Base-by-base conservation (phyloP, 1,284 basidiomycete genomes). In the Acaromyces ingoldii region DNA sequence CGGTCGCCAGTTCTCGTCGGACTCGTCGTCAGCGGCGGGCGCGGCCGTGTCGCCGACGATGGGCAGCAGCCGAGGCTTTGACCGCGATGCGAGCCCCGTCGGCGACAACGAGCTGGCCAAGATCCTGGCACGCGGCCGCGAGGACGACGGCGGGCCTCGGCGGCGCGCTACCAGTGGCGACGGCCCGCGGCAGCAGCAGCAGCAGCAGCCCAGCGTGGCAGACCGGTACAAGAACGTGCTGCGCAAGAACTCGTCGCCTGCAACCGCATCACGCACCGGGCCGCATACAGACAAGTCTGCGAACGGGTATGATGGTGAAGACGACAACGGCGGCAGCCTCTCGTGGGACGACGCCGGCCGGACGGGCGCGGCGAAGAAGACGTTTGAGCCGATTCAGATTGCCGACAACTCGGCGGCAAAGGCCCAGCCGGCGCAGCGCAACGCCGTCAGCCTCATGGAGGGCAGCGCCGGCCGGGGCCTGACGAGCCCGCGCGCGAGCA, bases 61-160 rank as follows among this genome's bases (percentile, higher is more conserved):
- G 26, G 39, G n/a, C 19, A 25, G 15, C 28, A 34, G 22, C 24
- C 41, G 42, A 11, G 4, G 22, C 17, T 44, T 46, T 13, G 66
- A 68, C 37, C 56, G 56, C 40, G 66, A 68, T 26, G 60, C 66
- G 10, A 51, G 58, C 10, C 62, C 64, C 1, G 64, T 68, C 5
- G 58, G 62, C 9, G 66, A 68, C 15, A 65, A 68, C 39, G 66
- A 68, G 57, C 53, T 68, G 50, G 63, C 66, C 34, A 63, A 65
- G 57, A 66, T 68, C 51, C 58, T 68, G 17, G 59, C 62, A 4
- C 54, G 64, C 4, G 63, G 63, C 10, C 34, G 36, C n/a, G 37
- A 53, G 19, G 45, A 49, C 19, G 17, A 29, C 29, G n/a, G n/a
- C n/a, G n/a, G n/a, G n/a, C n/a, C n/a, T n/a, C n/a, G n/a, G n/a